These are phyloP conservation scores for Thelonectria olida DNA, from an alignment of 2,329 filamentous ascomycete species.

Conservation along the genomic window DNA sequence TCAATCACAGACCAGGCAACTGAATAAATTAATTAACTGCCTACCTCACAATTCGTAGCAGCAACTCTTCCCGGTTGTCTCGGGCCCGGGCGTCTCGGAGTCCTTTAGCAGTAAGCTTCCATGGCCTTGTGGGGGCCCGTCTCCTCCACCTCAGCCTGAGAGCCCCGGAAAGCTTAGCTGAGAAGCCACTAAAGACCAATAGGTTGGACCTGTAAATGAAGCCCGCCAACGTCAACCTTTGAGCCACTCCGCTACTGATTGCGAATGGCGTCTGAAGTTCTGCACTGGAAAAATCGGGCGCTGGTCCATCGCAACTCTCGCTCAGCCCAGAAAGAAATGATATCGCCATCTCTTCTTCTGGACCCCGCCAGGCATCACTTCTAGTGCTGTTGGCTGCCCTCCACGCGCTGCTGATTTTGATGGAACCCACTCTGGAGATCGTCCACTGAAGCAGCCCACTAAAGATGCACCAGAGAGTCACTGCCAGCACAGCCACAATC, in stretches of 20 bases:
- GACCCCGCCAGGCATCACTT: too few relatives aligned
- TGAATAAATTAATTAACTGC: not conserved
- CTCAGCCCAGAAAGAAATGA: too few relatives aligned
- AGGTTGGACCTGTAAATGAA: not conserved
- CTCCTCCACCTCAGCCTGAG: slow-evolving; percentile 14
- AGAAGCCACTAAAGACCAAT: not conserved
- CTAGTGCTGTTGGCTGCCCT: too few relatives aligned
- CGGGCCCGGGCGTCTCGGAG: too few relatives aligned
- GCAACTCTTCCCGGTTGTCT: too few relatives aligned
- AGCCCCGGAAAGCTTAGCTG: slow-evolving; percentile 22
- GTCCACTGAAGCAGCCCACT: not conserved
- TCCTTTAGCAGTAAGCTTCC: too few relatives aligned
- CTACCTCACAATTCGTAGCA: not conserved
- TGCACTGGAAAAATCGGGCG: not conserved
- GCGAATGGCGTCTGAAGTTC: too few relatives aligned
- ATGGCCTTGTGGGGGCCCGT: too few relatives aligned
- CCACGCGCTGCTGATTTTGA: too few relatives aligned
- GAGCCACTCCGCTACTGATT: slow-evolving; percentile 6
- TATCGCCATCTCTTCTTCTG: too few relatives aligned
- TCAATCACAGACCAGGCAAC: not conserved
- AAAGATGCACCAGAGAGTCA: not conserved
- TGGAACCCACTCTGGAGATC: too few relatives aligned
- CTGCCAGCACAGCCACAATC: not conserved
- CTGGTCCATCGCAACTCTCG: too few relatives aligned
- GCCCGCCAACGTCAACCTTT: slow-evolving; percentile 16